These are phyloP conservation scores for Galerina sulciceps DNA, from an alignment of 768 basidiomycete genomes.

Conservation along the genomic window DNA sequence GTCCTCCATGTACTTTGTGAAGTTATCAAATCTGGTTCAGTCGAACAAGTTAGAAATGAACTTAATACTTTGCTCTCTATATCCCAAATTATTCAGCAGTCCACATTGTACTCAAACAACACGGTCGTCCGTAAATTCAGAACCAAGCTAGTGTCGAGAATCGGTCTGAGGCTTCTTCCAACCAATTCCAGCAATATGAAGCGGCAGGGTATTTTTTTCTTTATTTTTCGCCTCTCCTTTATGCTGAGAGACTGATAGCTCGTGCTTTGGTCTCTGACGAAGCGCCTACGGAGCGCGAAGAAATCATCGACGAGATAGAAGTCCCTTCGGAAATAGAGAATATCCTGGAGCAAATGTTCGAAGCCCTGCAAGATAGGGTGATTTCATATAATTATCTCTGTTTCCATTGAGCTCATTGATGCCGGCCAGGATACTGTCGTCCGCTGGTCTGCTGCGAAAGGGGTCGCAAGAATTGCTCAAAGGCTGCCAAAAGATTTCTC, in stretches of 20 bases:
- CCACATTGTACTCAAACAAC: conserved; percentile 50
- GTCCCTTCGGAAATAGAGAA: conserved; percentile 81
- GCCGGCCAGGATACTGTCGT: conserved; percentile 84
- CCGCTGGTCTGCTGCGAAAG: conserved; percentile 94
- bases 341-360: conserved; percentile 74
- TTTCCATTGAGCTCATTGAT: conserved; percentile 5
- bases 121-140: conserved; percentile 71
- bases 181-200: conserved; percentile 34
- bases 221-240: not conserved
- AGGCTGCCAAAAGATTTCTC: conserved; percentile 78
- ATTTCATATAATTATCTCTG: conserved; percentile 13
- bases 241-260: conserved; percentile 24
- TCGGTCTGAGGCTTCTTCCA: conserved; percentile 67
- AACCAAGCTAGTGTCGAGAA: conserved; percentile 69
- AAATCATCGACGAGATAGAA: conserved; percentile 42
- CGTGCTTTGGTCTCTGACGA: conserved; percentile 32
- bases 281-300: conserved; percentile 11
- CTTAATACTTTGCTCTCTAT: conserved; percentile 50
- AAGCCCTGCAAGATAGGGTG: conserved; percentile 82
- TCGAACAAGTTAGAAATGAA: conserved; percentile 52
- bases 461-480: conserved; percentile 82
- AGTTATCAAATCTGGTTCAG: conserved; percentile 65
- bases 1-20: conserved; percentile 72
- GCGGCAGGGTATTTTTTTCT: conserved; percentile 37
- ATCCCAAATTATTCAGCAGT: conserved; percentile 43